Evolutionary conservation across 257 asterid species (phyloP), one percentile per base, ranked within the genome.

Genomic region (Craterostigma plantagineum): DNA sequence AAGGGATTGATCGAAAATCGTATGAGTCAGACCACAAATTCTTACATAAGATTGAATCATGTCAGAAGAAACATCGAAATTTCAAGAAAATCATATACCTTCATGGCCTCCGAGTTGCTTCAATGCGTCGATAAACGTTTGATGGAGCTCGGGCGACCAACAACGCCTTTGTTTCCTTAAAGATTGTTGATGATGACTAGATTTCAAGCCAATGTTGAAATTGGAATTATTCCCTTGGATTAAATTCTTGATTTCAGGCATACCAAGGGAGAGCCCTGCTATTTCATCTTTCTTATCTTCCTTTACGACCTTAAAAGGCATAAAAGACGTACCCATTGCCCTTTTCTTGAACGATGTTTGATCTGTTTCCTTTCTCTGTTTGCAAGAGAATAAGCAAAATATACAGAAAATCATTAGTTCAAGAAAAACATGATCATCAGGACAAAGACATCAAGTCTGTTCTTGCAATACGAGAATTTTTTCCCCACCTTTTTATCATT

Each of bases 141-240:
- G 70, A 45, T 85, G 96, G 64, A 85, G 59, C 41, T 81, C 96
- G 3, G 86, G 80, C 3, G 96, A 85, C 96, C 96, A 85, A 67
- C 92, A 77, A 57, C 96, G 61, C 71, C 96, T 65, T 42, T 77
- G 96, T 66, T 85, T 85, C 64, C 92, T 60, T 4, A 58, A 50
- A 59, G 50, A 34, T 49, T 63, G 72, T 52, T 65, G 73, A 40
- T 62, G 63, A n/a, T n/a, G n/a, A n/a, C n/a, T n/a, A 6, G 67
- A 35, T 53, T 68, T 76, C 7, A 75, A 23, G 52, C 62, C 59
- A 65, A 38, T 66, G 64, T 34, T 56, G 67, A 41, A 37, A 51
- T 17, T 23, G 30, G 58, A 55, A 34, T 49, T 57, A 57, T 54
- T 60, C 49, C 61, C 83, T 50, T 66, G 92, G 55, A 50, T 62